A percentile compares a stretch with the other conserved stretches of the same genome.
phyloP scores from a whole-genome alignment of 305 asterid genomes.

The Ilex paraguariensis region DNA sequence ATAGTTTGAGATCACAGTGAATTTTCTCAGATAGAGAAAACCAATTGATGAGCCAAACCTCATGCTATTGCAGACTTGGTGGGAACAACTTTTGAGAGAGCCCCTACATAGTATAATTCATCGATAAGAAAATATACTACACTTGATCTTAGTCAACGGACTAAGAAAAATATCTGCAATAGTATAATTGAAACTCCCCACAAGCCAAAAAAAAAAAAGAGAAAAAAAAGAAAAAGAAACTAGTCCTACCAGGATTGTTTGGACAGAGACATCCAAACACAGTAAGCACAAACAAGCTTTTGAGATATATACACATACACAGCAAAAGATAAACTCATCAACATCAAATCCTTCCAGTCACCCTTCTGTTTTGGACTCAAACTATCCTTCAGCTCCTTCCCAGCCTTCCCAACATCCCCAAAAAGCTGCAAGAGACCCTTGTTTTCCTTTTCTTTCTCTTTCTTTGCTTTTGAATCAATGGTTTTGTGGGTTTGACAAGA shows the following conservation, averaged over 20 bases:
- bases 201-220: too few species aligned
- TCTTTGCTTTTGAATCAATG: slow-evolving; percentile 24
- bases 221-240: too few species aligned
- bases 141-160: too few species aligned
- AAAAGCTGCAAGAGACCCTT: slow-evolving; percentile 23
- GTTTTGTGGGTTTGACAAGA: background rate
- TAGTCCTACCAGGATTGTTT: slow-evolving; percentile 38
- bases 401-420: slow-evolving; percentile 40
- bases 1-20: too few species aligned
- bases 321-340: slow-evolving; percentile 88
- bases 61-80: too few species aligned
- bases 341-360: slow-evolving; percentile 81
- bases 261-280: slow-evolving; percentile 66
- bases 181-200: too few species aligned
- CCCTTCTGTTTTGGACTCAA: slow-evolving; percentile 82
- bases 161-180: too few species aligned
- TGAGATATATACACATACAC: slow-evolving; percentile 86
- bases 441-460: slow-evolving; percentile 19
- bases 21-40: too few species aligned
- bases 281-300: slow-evolving; percentile 89
- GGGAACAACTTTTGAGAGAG: too few species aligned
- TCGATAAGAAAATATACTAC: too few species aligned
- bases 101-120: too few species aligned
- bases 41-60: too few species aligned
- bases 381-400: slow-evolving; percentile 47